These are phyloP conservation scores for Leucosporidium yakuticum DNA, from an alignment of 768 basidiomycete genomes.

Conservation along the genomic window DNA sequence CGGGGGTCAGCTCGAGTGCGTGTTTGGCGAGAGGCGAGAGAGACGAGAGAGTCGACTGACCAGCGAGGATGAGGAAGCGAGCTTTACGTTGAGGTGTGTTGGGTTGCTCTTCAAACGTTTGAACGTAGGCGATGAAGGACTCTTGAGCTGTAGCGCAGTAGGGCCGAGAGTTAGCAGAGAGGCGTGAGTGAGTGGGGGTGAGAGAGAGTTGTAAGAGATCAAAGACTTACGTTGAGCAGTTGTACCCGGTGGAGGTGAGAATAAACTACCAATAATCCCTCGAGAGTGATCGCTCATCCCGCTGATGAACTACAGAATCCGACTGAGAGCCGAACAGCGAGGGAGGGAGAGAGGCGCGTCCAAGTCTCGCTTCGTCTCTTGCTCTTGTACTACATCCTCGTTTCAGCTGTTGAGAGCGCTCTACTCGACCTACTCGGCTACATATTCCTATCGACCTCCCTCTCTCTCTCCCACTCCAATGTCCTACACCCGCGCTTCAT, in stretches of 20 bases:
- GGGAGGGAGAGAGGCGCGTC: no score
- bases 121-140: constrained; percentile 24
- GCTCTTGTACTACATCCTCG: no score
- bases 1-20: background rate
- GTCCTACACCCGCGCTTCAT: no score
- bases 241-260: background rate
- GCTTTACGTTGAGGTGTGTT: constrained; percentile 16
- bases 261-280: no score
- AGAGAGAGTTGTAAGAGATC: background rate
- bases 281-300: background rate
- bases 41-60: constrained; percentile 4
- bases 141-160: constrained; percentile 17
- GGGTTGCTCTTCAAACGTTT: constrained; percentile 24
- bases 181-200: background rate
- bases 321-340: no score
- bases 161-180: background rate
- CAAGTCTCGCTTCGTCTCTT: no score
- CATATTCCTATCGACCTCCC: no score
- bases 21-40: background rate
- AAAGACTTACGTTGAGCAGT: background rate
- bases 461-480: no score
- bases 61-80: constrained; percentile 33
- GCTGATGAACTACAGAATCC: no score
- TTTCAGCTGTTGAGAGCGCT: no score
- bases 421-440: no score